Conservation (phyloP, 768 basidiomycete species). For the Boletus huronensis region DNA sequence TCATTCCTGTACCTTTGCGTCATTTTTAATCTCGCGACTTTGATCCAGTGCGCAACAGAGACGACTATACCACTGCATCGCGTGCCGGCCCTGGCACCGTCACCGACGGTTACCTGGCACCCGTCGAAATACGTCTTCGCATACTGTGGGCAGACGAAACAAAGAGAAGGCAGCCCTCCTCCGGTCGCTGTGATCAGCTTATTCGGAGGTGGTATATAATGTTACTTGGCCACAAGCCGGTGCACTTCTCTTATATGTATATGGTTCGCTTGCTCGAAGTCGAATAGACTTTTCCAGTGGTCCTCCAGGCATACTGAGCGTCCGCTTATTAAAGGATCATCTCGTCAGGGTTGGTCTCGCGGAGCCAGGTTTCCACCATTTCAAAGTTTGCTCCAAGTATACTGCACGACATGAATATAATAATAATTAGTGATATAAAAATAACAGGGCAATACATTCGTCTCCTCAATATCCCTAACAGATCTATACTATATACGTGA, state of each 20-base stretch:
- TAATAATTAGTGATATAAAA: not conserved
- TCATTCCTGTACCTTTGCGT: not conserved
- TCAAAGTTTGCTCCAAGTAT: not conserved
- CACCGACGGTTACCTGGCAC: constrained; percentile 80
- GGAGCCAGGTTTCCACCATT: too few relatives aligned
- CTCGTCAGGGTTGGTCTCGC: not conserved
- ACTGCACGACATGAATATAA: not conserved
- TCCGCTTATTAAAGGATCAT: not conserved
- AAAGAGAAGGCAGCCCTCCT: constrained; percentile 60
- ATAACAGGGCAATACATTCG: not conserved
- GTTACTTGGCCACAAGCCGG: not conserved
- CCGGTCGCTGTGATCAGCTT: constrained; percentile 69
- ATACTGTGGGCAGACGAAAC: constrained; percentile 74
- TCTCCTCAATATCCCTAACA: not conserved
- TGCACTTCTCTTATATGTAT: not conserved
- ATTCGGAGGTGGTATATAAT: constrained; percentile 53
- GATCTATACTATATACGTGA: not conserved
- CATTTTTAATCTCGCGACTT: constrained; percentile 1
- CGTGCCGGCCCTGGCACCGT: constrained; percentile 66
- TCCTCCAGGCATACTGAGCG: not conserved
- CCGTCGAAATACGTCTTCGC: constrained; percentile 79
- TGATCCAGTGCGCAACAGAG: constrained; percentile 69
- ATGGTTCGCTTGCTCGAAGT: not conserved
- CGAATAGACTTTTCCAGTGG: not conserved
- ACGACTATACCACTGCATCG: constrained; percentile 72